Base-by-base conservation (phyloP, 441 rosid species). In the Jatropha multifida region DNA sequence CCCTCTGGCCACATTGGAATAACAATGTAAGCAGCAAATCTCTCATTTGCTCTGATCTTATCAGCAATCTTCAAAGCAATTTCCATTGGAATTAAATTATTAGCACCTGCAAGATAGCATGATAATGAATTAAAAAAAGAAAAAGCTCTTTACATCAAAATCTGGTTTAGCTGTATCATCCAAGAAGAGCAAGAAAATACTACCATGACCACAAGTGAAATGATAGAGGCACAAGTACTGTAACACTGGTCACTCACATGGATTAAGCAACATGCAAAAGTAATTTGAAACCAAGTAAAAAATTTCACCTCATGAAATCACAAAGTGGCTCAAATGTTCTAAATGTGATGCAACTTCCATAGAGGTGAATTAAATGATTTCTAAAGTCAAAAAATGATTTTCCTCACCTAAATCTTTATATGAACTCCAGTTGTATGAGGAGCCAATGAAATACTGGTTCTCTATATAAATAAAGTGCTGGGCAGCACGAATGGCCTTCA, bases 1-100 rank as follows among this genome's bases (percentile, higher is more conserved):
- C 99, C 99, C 84, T 96, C 98, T 1, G 99, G 99, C 98, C 98
- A 96, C 97, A 96, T 94, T 23, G 98, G 98, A 71, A 96, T 60
- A 69, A 94, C 94, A 66, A 96, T 87, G 80, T 94, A 96, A n/a
- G 89, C 98, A 83, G 98, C 92, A 85, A 96, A 94, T 62, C 98
- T 86, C 88, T 96, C 95, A 63, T 87, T 79, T 64, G 97, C 98
- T 82, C 89, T 89, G 72, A 96, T 96, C 88, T 96, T 96, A 18
- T 86, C 84, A 17, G 97, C 96, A 54, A 96, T 94, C 90, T 94
- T 96, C 41, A 94, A 86, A 44, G 99, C 97, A 64, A 96, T 91
- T 88, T 96, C 98, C 98, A 94, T 96, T n/a, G 98, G 98, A 79
- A 96, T 91, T 76, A 96, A 83, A 81, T 96, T 94, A 79, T 94